These are phyloP conservation scores for Exsudoporus floridanus DNA, from an alignment of 1,284 basidiomycete genomes.

Conservation along the genomic window DNA sequence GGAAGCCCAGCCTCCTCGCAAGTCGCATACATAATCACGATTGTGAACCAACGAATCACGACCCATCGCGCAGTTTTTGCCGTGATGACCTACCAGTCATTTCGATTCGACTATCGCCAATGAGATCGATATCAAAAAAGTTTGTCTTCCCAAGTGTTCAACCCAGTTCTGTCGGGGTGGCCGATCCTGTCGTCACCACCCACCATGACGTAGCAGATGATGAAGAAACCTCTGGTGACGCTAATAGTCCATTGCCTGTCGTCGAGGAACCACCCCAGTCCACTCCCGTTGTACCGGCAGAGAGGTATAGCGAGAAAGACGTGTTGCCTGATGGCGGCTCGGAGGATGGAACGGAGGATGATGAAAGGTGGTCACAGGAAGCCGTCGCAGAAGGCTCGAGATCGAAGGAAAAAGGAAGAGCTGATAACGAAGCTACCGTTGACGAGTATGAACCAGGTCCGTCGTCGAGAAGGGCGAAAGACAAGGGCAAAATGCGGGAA, in stretches of 20 bases:
- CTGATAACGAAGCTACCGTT: conserved; percentile 9
- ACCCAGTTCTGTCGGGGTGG: neutral
- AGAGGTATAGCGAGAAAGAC: neutral
- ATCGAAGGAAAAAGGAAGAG: conserved; percentile 30
- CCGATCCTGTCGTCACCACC: neutral
- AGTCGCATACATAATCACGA: conserved; percentile 9
- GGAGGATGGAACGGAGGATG: conserved; percentile 19
- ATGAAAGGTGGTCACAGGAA: conserved; percentile 27
- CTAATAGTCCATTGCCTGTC: neutral
- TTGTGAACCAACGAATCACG: conserved; percentile 2
- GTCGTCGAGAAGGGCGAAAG: conserved; percentile 10
- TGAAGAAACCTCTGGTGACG: neutral
- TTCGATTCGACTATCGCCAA: conserved; percentile 27
- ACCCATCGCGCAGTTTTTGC: conserved; percentile 6
- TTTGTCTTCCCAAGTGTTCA: conserved; percentile 31
- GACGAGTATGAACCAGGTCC: conserved; percentile 13
- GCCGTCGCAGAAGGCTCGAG: conserved; percentile 18
- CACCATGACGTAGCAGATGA: neutral
- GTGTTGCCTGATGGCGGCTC: conserved; percentile 4
- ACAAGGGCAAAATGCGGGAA: conserved; percentile 29
- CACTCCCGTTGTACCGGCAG: neutral
- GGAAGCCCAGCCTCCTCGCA: conserved; percentile 25
- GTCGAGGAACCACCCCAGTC: conserved; percentile 8
- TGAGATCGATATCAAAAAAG: conserved; percentile 36
- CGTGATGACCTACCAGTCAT: conserved; percentile 29